Base-by-base conservation (phyloP, 192 early-diverging fungal genomes). In the Podochytrium sp. region DNA sequence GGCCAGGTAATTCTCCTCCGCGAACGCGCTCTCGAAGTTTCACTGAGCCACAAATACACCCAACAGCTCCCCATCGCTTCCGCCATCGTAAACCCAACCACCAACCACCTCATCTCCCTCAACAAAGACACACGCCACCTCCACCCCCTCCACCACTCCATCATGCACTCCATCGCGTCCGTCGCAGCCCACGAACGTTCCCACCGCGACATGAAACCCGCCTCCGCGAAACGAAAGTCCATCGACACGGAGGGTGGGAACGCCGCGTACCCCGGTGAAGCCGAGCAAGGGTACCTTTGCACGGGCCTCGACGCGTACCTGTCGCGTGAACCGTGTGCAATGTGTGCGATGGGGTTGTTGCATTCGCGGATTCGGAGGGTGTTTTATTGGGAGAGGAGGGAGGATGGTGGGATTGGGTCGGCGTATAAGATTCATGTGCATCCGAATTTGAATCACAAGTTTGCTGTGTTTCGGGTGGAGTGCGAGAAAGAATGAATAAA, bases 291-390 rank as follows among this genome's bases (percentile, higher is more conserved):
- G 34, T 96, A 98, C 73, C 76, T 96, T 27, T 96, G 93, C 69
- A 94, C 87, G 10, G 93, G 89, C 2, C 81, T 92, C 30, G 94
- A 98, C 70, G 75, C 94, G 32, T 98, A 92, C 80, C 60, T 93
- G 41, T 84, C 87, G 14, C 85, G 88, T 42, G 94, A 98, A 67
- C 96, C 96, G 3, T 98, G 96, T 57, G 86, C 87, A 23, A 98
- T 96, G 96, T 98, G 96, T 41, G 82, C 91, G 0, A 98, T 98
- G 96, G 94, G 91, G 1, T 75, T 98, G 35, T 89, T 98, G n/a
- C 96, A 98, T 78, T 98, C 96, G 20, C 87, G 96, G 4, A 87
- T 98, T 47, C 86, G 89, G 3, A 84, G 95, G 3, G 90, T 98
- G n/a, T 98, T 96, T 74, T 95, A 92, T 47, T 34, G 57, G 6